Evolutionary conservation across 31 red algal species (phyloP).

Genomic region (Bonnemaisonia californica): DNA sequence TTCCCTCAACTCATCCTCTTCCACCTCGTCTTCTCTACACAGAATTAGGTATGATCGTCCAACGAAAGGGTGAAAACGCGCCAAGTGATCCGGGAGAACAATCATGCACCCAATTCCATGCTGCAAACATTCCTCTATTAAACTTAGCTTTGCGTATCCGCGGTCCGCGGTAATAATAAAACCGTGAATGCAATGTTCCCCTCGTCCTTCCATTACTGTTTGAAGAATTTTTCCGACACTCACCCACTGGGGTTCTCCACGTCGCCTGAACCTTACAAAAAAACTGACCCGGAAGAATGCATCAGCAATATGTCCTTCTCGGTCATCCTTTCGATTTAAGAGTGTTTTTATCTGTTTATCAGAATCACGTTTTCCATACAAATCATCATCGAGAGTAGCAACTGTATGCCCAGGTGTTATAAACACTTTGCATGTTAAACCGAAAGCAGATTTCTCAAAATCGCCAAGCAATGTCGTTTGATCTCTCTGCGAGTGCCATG

Average conservation of each 20-base stretch:
- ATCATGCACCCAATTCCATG: slow-evolving; percentile 3
- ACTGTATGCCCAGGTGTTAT: not conserved
- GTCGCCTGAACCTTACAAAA: not conserved
- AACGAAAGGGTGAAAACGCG: not conserved
- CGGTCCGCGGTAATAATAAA: not conserved
- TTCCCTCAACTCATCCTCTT: not conserved
- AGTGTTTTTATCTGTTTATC: slow-evolving; percentile 4
- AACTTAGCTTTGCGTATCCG: not conserved
- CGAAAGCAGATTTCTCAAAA: not conserved
- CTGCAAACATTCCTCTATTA: not conserved
- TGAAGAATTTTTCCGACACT: not conserved
- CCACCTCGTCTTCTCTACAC: not conserved
- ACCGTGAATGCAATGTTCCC: not conserved
- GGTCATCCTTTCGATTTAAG: not conserved
- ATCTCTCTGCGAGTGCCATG: not conserved
- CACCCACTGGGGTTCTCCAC: not conserved
- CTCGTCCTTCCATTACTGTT: not conserved
- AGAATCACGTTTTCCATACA: slow-evolving; percentile 30
- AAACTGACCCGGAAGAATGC: not conserved
- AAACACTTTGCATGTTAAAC: not conserved
- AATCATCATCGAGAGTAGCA: slow-evolving; percentile 25
- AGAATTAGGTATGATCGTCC: not conserved
- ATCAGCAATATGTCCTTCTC: not conserved
- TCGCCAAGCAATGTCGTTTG: not conserved
- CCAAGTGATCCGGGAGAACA: not conserved